Evolutionary conservation across 129 eudicot species (phyloP).

Genomic region (Flaveria brownii): DNA sequence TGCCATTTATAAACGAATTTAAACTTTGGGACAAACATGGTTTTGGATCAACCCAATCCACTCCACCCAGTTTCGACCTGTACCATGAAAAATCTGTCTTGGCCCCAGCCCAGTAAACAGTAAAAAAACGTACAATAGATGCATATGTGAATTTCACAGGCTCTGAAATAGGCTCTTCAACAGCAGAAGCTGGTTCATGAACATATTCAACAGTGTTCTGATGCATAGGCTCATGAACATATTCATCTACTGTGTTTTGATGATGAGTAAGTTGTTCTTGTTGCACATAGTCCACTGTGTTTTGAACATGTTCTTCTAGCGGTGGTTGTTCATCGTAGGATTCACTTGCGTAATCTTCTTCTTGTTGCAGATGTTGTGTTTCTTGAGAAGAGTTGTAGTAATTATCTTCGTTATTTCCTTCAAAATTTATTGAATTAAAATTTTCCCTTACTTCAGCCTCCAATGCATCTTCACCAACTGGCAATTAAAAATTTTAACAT

Average conservation of each 20-base stretch:
- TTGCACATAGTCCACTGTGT: constrained; percentile 26
- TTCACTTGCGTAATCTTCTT: constrained; percentile 50
- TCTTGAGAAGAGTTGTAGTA: constrained; percentile 56
- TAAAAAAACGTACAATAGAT: constrained; percentile 60
- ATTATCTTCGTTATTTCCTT: constrained; percentile 51
- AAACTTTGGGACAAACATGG: too few relatives aligned
- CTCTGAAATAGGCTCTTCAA: constrained; percentile 63
- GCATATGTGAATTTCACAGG: constrained; percentile 75
- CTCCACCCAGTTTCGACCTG: neutral
- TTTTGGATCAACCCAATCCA: too few relatives aligned
- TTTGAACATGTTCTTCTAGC: constrained; percentile 49
- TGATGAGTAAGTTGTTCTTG: constrained; percentile 19
- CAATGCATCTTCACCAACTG: constrained; percentile 34
- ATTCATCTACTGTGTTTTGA: constrained; percentile 32
- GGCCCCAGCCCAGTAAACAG: neutral
- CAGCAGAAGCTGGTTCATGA: constrained; percentile 38
- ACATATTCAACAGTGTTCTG: constrained; percentile 24
- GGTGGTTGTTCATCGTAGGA: constrained; percentile 53
- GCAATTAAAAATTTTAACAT: constrained; percentile 1
- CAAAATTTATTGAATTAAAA: constrained; percentile 47
- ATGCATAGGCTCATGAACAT: constrained; percentile 25
- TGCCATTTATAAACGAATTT: too few relatives aligned
- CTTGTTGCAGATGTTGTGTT: constrained; percentile 40
- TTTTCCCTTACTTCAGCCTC: constrained; percentile 37
- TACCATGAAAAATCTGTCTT: neutral